Percentiles rank a stretch among this genome's conserved stretches.
These are phyloP conservation scores for Aegilops bicornis DNA, from an alignment of 176 grass and related monocot genomes.

Conservation along the genomic window DNA sequence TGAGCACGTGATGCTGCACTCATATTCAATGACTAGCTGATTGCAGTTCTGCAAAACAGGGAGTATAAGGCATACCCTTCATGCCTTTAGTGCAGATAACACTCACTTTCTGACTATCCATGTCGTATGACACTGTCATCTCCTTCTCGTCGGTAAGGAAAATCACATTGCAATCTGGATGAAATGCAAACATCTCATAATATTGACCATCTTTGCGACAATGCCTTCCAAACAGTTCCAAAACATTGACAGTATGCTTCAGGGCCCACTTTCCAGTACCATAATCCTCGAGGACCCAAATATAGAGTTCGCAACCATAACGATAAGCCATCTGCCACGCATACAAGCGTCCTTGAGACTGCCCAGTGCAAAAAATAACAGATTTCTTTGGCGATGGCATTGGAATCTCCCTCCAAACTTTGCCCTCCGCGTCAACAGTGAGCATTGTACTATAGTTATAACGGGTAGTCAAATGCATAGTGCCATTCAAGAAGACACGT, in stretches of 20 bases:
- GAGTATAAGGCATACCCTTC: background rate
- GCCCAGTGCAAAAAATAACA: background rate
- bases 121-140: background rate
- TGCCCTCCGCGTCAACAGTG: background rate
- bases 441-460: background rate
- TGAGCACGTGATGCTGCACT: background rate
- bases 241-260: background rate
- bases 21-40: background rate
- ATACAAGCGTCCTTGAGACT: background rate
- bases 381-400: background rate
- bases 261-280: background rate
- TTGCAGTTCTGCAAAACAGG: conserved; percentile 15
- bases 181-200: background rate
- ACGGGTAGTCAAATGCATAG: background rate
- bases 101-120: background rate
- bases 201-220: background rate
- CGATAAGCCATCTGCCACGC: background rate
- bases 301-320: background rate
- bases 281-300: background rate
- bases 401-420: background rate
- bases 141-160: background rate
- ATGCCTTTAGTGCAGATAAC: background rate
- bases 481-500: background rate
- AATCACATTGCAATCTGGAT: background rate
- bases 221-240: background rate